phyloP scores from a whole-genome alignment of 371 early-diverging fungal genomes.

The Nematocida sp. region DNA sequence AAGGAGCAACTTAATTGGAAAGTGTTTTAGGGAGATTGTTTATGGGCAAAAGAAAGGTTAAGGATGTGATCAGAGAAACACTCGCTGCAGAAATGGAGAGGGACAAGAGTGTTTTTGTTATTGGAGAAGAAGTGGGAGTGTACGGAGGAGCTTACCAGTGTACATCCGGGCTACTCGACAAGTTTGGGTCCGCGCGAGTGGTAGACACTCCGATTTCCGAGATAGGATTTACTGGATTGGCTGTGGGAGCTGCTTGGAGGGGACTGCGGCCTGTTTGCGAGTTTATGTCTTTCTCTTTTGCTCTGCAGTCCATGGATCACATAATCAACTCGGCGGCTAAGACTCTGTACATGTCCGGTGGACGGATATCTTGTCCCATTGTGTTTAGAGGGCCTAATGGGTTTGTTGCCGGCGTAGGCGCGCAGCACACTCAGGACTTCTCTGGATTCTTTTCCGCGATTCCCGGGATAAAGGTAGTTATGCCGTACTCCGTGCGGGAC shows the following conservation, averaged over 20 bases:
- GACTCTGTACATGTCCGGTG: conserved; percentile 94
- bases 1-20: too few relatives aligned
- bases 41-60: conserved; percentile 35
- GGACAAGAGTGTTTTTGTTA: conserved; percentile 81
- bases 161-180: conserved; percentile 88
- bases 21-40: too few relatives aligned
- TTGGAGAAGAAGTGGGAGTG: conserved; percentile 94
- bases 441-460: conserved; percentile 94
- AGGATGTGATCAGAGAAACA: conserved; percentile 89
- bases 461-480: conserved; percentile 93
- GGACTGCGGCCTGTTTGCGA: conserved; percentile 96
- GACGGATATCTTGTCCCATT: conserved; percentile 78
- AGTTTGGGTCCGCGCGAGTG: conserved; percentile 88
- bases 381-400: conserved; percentile 99
- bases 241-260: conserved; percentile 85
- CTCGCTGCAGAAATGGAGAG: conserved; percentile 89
- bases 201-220: conserved; percentile 98
- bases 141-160: conserved; percentile 99
- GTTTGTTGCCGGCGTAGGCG: conserved; percentile 91
- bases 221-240: conserved; percentile 94
- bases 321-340: conserved; percentile 98
- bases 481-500: conserved; percentile 91
- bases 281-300: conserved; percentile 99
- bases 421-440: conserved; percentile 98
- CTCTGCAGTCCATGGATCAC: conserved; percentile 99